A percentile compares a stretch with the other conserved stretches of the same genome.
Conservation (phyloP, 371 early-diverging fungal genomes). For the Mucor circinelloides region DNA sequence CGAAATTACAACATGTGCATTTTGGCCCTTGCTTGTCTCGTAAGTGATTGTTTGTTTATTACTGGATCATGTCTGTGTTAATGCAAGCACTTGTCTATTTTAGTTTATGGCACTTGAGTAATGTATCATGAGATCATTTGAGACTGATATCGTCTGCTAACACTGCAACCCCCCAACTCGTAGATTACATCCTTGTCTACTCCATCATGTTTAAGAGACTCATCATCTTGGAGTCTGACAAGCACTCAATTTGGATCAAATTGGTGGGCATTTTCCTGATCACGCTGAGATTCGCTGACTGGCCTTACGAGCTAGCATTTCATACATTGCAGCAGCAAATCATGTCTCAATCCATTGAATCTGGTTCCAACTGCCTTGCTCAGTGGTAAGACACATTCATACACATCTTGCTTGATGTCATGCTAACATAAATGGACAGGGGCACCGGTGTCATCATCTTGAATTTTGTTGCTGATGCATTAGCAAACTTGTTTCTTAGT, state of each 20-base stretch:
- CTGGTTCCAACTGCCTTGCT: conserved; percentile 38
- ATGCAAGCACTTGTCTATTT: neutral
- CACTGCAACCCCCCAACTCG: neutral
- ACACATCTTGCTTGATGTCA: neutral
- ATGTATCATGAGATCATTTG: neutral
- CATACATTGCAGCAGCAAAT: conserved; percentile 26
- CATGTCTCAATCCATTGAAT: conserved; percentile 27
- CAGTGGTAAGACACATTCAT: conserved; percentile 21
- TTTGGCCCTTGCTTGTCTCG: conserved; percentile 50
- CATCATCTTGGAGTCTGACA: conserved; percentile 39
- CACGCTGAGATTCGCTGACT: conserved; percentile 43
- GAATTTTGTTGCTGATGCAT: conserved; percentile 44
- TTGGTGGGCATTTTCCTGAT: conserved; percentile 33
- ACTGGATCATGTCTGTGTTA: neutral
- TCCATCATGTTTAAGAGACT: conserved; percentile 45
- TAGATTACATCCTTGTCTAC: conserved; percentile 40
- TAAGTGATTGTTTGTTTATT: conserved; percentile 17
- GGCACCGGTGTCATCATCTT: conserved; percentile 47
- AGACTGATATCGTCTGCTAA: neutral
- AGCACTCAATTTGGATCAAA: conserved; percentile 39
- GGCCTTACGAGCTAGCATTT: conserved; percentile 49
- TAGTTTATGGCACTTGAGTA: conserved; percentile 38
- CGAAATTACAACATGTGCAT: conserved; percentile 42
- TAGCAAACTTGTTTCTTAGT: conserved; percentile 47
- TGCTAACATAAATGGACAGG: conserved; percentile 18